Percentiles rank a stretch among this genome's conserved stretches.
Evolutionary conservation across 2,329 filamentous ascomycete genomes (phyloP).

Genomic region (Scorias spongiosa): DNA sequence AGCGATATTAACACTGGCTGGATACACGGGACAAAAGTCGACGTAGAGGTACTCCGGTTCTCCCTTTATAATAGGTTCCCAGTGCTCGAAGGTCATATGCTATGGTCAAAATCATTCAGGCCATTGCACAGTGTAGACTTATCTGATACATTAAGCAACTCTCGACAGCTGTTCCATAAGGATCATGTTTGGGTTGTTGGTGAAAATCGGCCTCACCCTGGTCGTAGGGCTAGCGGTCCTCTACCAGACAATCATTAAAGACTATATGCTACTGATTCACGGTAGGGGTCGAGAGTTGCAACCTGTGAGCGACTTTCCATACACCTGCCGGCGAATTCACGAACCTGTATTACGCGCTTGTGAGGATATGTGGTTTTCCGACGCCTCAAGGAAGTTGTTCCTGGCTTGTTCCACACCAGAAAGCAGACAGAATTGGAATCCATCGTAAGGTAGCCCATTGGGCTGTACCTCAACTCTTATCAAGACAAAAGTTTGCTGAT

Average conservation of each 20-base stretch:
- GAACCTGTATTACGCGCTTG: constrained; percentile 9
- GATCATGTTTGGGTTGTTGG: background rate
- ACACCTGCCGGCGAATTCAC: constrained; percentile 9
- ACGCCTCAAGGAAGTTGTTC: constrained; percentile 9
- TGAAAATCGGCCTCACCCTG: background rate
- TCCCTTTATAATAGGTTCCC: no score
- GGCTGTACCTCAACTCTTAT: background rate
- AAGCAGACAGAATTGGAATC: constrained; percentile 8
- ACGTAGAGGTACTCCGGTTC: no score
- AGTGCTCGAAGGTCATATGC: no score
- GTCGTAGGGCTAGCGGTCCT: background rate
- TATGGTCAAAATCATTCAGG: no score
- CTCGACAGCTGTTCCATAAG: no score
- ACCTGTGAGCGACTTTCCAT: constrained; percentile 10
- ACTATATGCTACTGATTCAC: background rate
- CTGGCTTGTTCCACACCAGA: constrained; percentile 8
- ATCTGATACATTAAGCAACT: no score
- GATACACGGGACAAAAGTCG: no score
- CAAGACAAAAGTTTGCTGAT: background rate
- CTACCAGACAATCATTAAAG: background rate
- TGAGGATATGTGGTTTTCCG: constrained; percentile 12
- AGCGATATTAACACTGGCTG: no score
- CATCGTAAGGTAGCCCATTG: constrained; percentile 4
- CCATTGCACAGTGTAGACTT: no score
- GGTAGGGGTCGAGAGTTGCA: constrained; percentile 9